phyloP scores from a whole-genome alignment of 2,329 filamentous ascomycete species.

The Xylaria hypoxylon region DNA sequence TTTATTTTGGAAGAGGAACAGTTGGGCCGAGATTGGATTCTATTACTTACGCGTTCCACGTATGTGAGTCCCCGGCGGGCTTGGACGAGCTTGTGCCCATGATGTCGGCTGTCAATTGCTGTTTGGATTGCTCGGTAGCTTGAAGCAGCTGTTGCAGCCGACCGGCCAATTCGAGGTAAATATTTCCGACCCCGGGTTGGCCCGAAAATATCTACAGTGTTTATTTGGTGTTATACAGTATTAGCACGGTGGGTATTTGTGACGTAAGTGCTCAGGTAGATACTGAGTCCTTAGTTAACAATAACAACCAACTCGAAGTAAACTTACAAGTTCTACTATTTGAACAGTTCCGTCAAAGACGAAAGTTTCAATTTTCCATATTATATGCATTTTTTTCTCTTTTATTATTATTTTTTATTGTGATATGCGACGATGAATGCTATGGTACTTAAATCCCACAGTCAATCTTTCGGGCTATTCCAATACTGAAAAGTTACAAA shows the following conservation, averaged over 20 bases:
- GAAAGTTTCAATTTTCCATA: too few relatives aligned
- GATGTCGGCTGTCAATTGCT: slow-evolving; percentile 53
- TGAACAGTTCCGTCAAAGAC: neutral
- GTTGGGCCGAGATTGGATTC: neutral
- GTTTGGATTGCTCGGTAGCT: slow-evolving; percentile 38
- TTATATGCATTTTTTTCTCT: too few relatives aligned
- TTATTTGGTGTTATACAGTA: neutral
- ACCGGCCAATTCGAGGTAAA: slow-evolving; percentile 43
- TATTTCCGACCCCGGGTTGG: slow-evolving; percentile 41
- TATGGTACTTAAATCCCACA: too few relatives aligned
- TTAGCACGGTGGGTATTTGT: neutral
- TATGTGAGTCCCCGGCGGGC: slow-evolving; percentile 58
- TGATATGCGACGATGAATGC: too few relatives aligned
- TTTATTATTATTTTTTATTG: too few relatives aligned
- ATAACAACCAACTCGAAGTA: neutral
- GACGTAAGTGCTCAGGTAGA: neutral
- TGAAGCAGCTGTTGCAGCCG: slow-evolving; percentile 28
- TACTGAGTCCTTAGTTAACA: neutral
- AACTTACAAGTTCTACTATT: neutral
- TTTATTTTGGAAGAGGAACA: neutral
- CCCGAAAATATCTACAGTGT: slow-evolving; percentile 40
- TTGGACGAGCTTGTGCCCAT: slow-evolving; percentile 71
- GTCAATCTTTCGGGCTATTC: too few relatives aligned
- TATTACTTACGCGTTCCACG: slow-evolving; percentile 67
- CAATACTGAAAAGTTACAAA: too few relatives aligned